Evolutionary conservation across 1,139 yeast species (phyloP), one percentile per base, ranked within the genome.

Genomic region (Candida labiduridarum): DNA sequence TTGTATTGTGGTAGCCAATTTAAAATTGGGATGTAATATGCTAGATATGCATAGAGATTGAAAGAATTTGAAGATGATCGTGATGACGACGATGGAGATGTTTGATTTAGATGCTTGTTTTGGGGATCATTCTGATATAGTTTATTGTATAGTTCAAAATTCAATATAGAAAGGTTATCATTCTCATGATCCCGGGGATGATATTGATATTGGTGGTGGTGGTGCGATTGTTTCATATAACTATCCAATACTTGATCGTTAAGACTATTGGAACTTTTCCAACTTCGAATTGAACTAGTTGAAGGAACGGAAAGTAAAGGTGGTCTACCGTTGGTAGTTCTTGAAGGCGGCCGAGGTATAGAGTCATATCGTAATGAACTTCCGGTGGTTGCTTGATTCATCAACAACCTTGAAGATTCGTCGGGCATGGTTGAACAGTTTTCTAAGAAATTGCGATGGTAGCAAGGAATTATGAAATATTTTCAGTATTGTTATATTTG

Each of bases 1-100:
- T 58, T 45, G 46, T 70, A 70, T 3, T 59, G 55, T 3, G 74
- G 74, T 33, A 69, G 52, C 74, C 74, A 70, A 22, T 59, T 52
- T 30, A 69, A 56, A 1, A 69, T 60, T 2, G 74, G 74, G n/a
- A 68, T 49, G 50, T 70, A 70, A 56, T 70, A 70, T 2, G 71
- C 61, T 22, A 63, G 53, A 52, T 70, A 70, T 9, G 72, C 68
- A 44, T 53, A 62, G 15, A 59, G 46, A 49, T 62, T 65, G 48
- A 66, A 59, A 29, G 31, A 2, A 19, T 19, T 19, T 12, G 22
- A 27, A 10, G 12, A 30, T 30, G 29, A 25, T 25, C 8, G 10
- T 22, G 25, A 22, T 22, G 25, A 22, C 4, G 6, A 22, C 4
- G 25, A 22, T 4, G 25, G 4, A 22, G 25, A 22, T 25, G 29